A percentile compares a stretch with the other conserved stretches of the same genome.
These are phyloP conservation scores for Myxozyma vanderwaltii DNA, from an alignment of 805 yeast species.

Conservation along the genomic window DNA sequence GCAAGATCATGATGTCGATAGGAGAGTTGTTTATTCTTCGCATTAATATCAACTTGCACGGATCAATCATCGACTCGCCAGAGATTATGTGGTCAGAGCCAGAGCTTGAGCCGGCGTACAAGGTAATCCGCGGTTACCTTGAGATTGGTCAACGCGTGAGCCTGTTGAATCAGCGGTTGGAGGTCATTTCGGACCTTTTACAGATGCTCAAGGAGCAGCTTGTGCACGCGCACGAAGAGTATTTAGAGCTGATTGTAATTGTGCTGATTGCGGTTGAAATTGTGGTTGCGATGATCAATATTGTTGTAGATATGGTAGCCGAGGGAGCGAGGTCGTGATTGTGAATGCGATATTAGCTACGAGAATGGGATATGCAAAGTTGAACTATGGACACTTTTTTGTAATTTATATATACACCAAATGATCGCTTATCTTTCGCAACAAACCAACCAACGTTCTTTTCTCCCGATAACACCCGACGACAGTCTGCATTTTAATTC, in stretches of 20 bases:
- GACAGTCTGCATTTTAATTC: too few relatives aligned
- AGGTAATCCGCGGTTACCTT: slow-evolving; percentile 82
- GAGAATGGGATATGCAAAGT: too few relatives aligned
- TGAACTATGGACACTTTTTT: too few relatives aligned
- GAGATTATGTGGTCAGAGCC: slow-evolving; percentile 99
- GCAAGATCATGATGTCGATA: slow-evolving; percentile 94
- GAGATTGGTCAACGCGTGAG: slow-evolving; percentile 95
- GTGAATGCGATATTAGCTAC: neutral
- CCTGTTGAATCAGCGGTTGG: slow-evolving; percentile 84
- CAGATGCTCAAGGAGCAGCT: slow-evolving; percentile 97
- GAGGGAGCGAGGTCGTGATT: slow-evolving; percentile 11
- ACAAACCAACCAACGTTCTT: too few relatives aligned
- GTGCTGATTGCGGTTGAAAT: slow-evolving; percentile 91
- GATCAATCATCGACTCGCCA: slow-evolving; percentile 84
- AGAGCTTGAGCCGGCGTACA: slow-evolving; percentile 94
- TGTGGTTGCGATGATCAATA: slow-evolving; percentile 63
- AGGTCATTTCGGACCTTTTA: slow-evolving; percentile 87
- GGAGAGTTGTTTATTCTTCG: slow-evolving; percentile 89
- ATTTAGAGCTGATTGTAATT: slow-evolving; percentile 86
- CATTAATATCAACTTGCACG: slow-evolving; percentile 49
- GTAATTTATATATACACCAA: too few relatives aligned
- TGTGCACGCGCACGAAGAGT: slow-evolving; percentile 90
- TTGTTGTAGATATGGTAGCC: slow-evolving; percentile 29
- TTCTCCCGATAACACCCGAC: too few relatives aligned
- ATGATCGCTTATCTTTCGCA: too few relatives aligned